Base-by-base conservation (phyloP, 2,329 filamentous ascomycete genomes). In the Epichloe typhina region DNA sequence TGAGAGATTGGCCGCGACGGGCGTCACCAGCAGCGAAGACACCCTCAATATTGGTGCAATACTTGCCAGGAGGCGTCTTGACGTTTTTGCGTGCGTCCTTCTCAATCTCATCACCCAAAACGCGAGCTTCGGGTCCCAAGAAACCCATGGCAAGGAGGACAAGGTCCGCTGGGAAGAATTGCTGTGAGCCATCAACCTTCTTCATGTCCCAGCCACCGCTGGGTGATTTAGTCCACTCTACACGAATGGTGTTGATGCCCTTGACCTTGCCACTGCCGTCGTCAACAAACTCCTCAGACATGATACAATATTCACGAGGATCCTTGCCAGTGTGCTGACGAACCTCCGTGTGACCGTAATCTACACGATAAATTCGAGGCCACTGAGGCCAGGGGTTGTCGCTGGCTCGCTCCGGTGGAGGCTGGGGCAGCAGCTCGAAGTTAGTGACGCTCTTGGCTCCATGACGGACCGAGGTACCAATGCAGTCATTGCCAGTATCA, bases 351-450 rank as follows among this genome's bases (percentile, higher is more conserved):
- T 97, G 91, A 51, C 91, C 91, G 64, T 97, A 97, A 71, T 97
- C 91, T n/a, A 96, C 87, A 60, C 91, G 89, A 78, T 95, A 96
- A 66, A 96, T 90, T 62, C 90, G 87, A 52, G 91, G 91, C 90
- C 91, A 97, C 71, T 96, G 91, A 9, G 91, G 91, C 91, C 91
- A 97, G 55, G 91, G 91, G 76, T 97, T 97, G 70, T 96, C 91
- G 56, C 82, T 80, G 56, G 87, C 89, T 71, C 91, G 88, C 76
- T 95, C 84, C 53, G 86, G 80, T 7, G 90, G 88, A 59, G 91
- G 91, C 70, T 96, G 89, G 33, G 91, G 91, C 55, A 97, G 77
- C 52, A 97, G 76, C 74, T 97, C 91, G 60, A 97, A 96, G 79
- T 97, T 96, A 71, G 86, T 86, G 56, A 97, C 88, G 1, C 88